Evolutionary conservation across 2,329 filamentous ascomycete species (phyloP).

Genomic region (Curvularia sp.): DNA sequence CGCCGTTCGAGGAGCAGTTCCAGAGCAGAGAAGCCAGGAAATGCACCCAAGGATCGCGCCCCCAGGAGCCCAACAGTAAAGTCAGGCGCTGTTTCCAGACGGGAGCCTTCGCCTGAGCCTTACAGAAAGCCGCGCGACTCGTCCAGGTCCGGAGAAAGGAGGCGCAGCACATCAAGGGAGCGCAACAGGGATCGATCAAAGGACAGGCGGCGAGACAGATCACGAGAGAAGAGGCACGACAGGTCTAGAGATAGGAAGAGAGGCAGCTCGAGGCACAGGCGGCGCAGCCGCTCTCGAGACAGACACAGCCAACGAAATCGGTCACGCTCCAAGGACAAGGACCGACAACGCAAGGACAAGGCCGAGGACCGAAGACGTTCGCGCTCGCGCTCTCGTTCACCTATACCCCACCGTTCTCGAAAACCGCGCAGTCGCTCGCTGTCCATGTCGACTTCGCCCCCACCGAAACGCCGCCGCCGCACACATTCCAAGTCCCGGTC

Average conservation of each 20-base stretch:
- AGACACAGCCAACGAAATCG: conserved; percentile 22
- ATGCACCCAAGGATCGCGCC: conserved; percentile 23
- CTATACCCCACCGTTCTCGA: conserved; percentile 32
- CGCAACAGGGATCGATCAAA: conserved; percentile 21
- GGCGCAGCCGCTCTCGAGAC: conserved; percentile 27
- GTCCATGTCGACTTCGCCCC: conserved; percentile 35
- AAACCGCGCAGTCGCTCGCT: conserved; percentile 37
- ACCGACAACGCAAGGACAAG: conserved; percentile 25
- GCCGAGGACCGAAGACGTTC: conserved; percentile 28
- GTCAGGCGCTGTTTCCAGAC: conserved; percentile 16
- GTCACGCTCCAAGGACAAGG: conserved; percentile 28
- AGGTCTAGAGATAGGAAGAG: conserved; percentile 24
- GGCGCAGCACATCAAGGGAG: conserved; percentile 21
- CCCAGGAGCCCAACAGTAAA: conserved; percentile 23
- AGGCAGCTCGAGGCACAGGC: conserved; percentile 25
- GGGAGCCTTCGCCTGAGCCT: conserved; percentile 38
- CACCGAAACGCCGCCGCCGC: conserved; percentile 46
- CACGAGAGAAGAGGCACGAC: conserved; percentile 27
- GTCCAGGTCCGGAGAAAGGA: conserved; percentile 26
- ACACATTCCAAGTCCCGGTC: conserved; percentile 37
- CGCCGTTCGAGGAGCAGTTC: conserved; percentile 29
- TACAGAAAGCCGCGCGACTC: conserved; percentile 34
- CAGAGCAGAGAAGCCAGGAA: conserved; percentile 17
- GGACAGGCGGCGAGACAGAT: conserved; percentile 22
- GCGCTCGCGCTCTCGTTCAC: conserved; percentile 39